Evolutionary conservation across 2,329 filamentous ascomycete genomes (phyloP), one percentile per base, ranked within the genome.

Genomic region (Chaetomiaceae sp.): DNA sequence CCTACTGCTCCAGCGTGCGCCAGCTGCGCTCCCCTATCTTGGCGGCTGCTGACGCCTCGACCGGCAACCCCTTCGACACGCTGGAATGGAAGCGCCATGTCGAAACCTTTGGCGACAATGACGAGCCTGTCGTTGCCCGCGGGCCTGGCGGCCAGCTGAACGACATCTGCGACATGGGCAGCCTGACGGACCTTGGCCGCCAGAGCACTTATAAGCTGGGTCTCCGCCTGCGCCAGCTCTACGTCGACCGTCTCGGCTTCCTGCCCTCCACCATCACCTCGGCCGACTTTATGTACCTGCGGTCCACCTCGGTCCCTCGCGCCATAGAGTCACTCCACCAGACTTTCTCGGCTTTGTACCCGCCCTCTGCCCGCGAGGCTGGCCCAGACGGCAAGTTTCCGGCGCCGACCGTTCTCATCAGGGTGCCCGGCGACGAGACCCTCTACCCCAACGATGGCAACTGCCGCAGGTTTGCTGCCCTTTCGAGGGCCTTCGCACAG

Each of bases 1-100:
- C 94, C 1, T 97, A 96, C 72, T 99, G 94, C 73, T 80, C 81
- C 59, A 82, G 85, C 51, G 88, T 87, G 20, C 80, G 82, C 54
- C 84, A 86, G 60, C 79, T 97, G 66, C 81, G 71, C 56, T 72
- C 73, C 27, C 73, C 70, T 57, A 69, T 82, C 29, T 72, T 81
- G 32, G 71, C 75, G 53, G 69, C 73, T 9, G 60, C 65, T 51
- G 58, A 69, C 42, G 55, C 56, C 58, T 59, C 64, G 20, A 55
- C 56, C 48, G 64, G 67, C 8, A 58, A 59, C 34, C 63, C 67
- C 32, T 76, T 76, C 65, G 72, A 72, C 37, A 72, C 73, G 7
- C 64, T 81, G 3, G 76, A 80, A 61, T 85, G 81, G 81, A 77
- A 84, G 61, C 81, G 90, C 56, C 83, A 87, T 42, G 77, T 96